phyloP scores from a whole-genome alignment of 2,329 filamentous ascomycete genomes.

The Aspergillus novoparasiticus region DNA sequence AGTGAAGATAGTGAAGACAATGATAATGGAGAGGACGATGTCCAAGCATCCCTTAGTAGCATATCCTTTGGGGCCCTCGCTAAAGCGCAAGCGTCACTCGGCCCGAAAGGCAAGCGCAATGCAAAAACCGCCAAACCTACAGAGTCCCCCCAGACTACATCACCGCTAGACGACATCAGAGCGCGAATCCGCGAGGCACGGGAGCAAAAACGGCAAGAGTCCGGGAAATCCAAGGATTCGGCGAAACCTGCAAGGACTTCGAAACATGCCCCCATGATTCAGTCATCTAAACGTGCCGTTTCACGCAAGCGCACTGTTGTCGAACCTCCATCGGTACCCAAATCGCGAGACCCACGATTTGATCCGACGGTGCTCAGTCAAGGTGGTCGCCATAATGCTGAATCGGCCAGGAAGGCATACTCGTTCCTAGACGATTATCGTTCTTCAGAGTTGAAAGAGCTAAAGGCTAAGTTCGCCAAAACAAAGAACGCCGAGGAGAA shows the following conservation, averaged over 20 bases:
- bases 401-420: conserved; percentile 71
- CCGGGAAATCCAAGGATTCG: conserved; percentile 26
- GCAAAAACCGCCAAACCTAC: conserved; percentile 18
- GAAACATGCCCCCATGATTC: conserved; percentile 87
- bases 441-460: conserved; percentile 75
- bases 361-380: conserved; percentile 60
- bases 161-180: conserved; percentile 42
- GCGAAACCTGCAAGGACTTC: conserved; percentile 56
- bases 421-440: conserved; percentile 86
- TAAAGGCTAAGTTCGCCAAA: conserved; percentile 69
- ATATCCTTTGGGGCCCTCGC: conserved; percentile 91
- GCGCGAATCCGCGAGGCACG: conserved; percentile 44
- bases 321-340: conserved; percentile 55
- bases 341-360: conserved; percentile 85
- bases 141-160: conserved; percentile 22
- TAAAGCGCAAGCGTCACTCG: conserved; percentile 75
- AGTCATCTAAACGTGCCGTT: conserved; percentile 81
- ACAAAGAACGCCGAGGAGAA: conserved; percentile 67
- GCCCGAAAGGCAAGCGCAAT: conserved; percentile 39
- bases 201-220: conserved; percentile 43
- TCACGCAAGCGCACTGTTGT: conserved; percentile 77
- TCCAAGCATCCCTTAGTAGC: conserved; percentile 50
- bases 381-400: conserved; percentile 33
- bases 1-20: conserved; percentile 44
- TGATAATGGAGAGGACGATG: conserved; percentile 37